Conservation (phyloP, 2,329 filamentous ascomycete genomes). For the Colletotrichum scovillei region DNA sequence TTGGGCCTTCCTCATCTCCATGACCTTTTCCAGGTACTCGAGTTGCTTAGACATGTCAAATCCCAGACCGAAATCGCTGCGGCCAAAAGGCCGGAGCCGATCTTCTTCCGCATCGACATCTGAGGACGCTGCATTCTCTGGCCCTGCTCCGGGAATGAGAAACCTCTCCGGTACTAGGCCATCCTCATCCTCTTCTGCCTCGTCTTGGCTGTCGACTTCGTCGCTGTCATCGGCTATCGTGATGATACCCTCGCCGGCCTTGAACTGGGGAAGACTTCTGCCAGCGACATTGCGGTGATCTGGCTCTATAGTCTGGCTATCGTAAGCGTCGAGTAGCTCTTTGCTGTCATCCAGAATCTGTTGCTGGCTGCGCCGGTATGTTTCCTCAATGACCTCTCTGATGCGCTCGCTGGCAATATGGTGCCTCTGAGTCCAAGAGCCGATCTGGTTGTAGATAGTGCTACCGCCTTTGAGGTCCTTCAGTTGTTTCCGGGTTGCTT, state of each 20-base stretch:
- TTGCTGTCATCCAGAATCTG: not conserved
- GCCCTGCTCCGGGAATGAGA: too few relatives aligned
- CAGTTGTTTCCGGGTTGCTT: not conserved
- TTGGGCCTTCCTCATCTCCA: not conserved
- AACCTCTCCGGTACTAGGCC: slow-evolving; percentile 1
- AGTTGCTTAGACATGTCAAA: slow-evolving; percentile 40
- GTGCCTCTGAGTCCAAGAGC: slow-evolving; percentile 8
- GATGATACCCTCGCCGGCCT: not conserved
- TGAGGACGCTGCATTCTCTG: not conserved
- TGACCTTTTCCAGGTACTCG: slow-evolving; percentile 29
- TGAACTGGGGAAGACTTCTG: not conserved
- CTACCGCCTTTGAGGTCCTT: not conserved
- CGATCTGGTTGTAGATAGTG: slow-evolving; percentile 13
- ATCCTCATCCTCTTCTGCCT: not conserved
- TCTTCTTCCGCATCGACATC: not conserved
- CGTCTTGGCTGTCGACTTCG: slow-evolving; percentile 1
- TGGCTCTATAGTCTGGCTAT: not conserved
- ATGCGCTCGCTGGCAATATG: not conserved
- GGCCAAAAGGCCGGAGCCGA: slow-evolving; percentile 5
- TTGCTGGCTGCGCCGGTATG: not conserved
- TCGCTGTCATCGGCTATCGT: not conserved
- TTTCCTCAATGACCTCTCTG: not conserved
- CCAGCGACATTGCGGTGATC: not conserved
- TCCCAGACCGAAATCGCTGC: slow-evolving; percentile 34
- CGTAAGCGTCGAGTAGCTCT: not conserved